Conservation (phyloP, 2,329 filamentous ascomycete genomes). For the Neonectria hederae region DNA sequence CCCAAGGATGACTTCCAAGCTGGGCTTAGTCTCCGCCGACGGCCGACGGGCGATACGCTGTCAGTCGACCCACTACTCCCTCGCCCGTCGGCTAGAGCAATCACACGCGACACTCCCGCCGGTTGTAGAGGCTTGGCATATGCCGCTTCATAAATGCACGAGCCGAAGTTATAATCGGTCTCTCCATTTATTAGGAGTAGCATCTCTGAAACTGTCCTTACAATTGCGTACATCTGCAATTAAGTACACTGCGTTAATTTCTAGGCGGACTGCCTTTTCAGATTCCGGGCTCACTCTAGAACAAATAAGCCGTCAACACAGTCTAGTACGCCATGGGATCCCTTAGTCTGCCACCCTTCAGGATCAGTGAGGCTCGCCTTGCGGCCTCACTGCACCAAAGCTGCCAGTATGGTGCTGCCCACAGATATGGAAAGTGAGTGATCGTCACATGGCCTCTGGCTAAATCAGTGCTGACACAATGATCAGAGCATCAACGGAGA, state of each 20-base stretch:
- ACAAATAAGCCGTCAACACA: no score
- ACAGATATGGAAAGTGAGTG: neutral
- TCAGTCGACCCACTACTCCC: neutral
- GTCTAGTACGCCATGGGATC: neutral
- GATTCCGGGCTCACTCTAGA: no score
- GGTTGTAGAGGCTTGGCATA: neutral
- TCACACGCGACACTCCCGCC: neutral
- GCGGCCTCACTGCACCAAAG: neutral
- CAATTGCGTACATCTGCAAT: no score
- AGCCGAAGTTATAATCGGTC: neutral
- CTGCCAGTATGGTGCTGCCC: neutral
- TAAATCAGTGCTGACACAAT: neutral
- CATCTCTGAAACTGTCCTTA: neutral
- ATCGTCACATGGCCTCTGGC: neutral
- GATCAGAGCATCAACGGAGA: constrained; percentile 1
- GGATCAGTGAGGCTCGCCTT: neutral
- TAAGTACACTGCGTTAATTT: no score
- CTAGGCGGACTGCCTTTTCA: no score
- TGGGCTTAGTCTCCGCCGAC: neutral
- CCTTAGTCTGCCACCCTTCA: neutral
- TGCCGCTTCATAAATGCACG: neutral
- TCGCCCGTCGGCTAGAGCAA: neutral
- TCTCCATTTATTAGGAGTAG: neutral
- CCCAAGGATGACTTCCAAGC: neutral
- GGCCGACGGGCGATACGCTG: neutral